Base-by-base conservation (phyloP, 106 monocot genomes). In the Allium sativum region DNA sequence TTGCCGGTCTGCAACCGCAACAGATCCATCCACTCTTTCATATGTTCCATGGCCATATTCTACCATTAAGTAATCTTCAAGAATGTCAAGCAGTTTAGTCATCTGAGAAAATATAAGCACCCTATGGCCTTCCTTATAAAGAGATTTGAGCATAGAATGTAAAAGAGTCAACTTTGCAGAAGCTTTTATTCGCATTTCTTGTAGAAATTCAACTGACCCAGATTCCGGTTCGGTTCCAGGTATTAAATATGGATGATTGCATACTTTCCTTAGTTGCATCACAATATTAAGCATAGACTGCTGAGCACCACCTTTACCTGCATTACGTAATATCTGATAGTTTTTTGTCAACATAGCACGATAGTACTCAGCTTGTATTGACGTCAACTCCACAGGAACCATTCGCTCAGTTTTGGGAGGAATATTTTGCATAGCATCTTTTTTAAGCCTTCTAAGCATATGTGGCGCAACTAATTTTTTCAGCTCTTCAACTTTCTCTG, bases 171-270 rank as follows among this genome's bases (percentile, higher is more conserved):
- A 62, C 68, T 96, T 96, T 17, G 82, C 96, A 18, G 96, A 96
- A 72, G 96, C 96, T 42, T 96, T 91, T 53, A 96, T 96, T 9
- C 96, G 78, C 90, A 96, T 91, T 60, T 96, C 91, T 53, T 96
- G 96, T 15, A 96, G 77, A 21, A 96, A 96, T 52, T 90, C 91
- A 5, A 65, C 51, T 52, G 96, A 80, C 7, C 96, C 96, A 65
- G 87, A 75, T 55, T 84, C 84, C 45, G 96, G 96, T 82, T 96
- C 96, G 19, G 96, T 96, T 67, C 96, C 96, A 57, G 87, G 77
- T 55, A 96, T 96, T n/a, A 96, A 77, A 71, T 96, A 96, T 43
- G 96, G 96, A 77, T 96, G 96, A 70, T 96, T 96, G 79, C 96
- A 96, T 54, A 96, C 87, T 67, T 96, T 96, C 21, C 96, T 66